Conservation (phyloP, 192 early-diverging fungal species). For the Umbelopsis ramanniana region DNA sequence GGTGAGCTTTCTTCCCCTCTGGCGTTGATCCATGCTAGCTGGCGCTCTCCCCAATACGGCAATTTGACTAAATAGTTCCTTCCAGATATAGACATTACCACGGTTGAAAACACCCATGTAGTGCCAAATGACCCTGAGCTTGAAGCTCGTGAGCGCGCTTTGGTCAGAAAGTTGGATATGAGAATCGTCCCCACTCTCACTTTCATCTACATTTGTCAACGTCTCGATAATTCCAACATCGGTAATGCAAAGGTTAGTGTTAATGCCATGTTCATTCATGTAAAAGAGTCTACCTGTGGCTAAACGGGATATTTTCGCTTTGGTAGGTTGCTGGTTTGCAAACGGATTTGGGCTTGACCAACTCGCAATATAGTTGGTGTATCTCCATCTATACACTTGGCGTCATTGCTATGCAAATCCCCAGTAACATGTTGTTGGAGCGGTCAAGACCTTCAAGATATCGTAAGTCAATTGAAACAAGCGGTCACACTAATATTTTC, state of each 20-base stretch:
- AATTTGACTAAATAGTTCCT: background rate
- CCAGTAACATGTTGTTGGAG: slow-evolving; percentile 30
- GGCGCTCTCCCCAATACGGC: background rate
- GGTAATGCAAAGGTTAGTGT: slow-evolving; percentile 28
- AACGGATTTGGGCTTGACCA: slow-evolving; percentile 16
- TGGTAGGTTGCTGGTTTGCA: slow-evolving; percentile 21
- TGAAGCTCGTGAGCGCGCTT: slow-evolving; percentile 29
- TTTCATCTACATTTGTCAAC: slow-evolving; percentile 30
- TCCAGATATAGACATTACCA: slow-evolving; percentile 18
- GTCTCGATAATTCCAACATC: slow-evolving; percentile 29
- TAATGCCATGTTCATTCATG: background rate
- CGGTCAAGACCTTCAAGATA: slow-evolving; percentile 24
- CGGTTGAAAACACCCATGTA: slow-evolving; percentile 10
- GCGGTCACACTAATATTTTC: too few species aligned
- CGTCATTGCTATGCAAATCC: slow-evolving; percentile 33
- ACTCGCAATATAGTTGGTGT: slow-evolving; percentile 25
- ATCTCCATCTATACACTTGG: slow-evolving; percentile 32
- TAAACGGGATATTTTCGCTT: background rate
- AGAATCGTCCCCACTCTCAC: slow-evolving; percentile 28
- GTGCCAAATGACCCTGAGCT: slow-evolving; percentile 23
- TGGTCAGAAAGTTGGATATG: slow-evolving; percentile 27
- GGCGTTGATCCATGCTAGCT: background rate
- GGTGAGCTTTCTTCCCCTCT: background rate
- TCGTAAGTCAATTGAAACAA: background rate
- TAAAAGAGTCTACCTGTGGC: too few species aligned